phyloP scores from a whole-genome alignment of 2,329 filamentous ascomycete genomes.

The Stylonectria norvegica region DNA sequence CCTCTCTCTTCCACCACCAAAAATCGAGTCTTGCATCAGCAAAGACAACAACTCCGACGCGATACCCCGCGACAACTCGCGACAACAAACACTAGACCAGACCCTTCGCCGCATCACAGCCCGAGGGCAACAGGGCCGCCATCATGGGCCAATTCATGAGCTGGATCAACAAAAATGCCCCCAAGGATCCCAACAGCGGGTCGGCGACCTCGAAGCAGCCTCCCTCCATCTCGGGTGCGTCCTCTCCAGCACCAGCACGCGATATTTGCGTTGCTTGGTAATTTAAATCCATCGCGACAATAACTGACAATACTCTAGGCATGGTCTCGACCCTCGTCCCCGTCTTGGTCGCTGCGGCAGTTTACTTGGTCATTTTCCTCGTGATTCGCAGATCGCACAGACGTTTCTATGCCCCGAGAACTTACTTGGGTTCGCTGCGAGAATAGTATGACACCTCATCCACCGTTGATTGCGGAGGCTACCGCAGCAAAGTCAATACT shows the following conservation, averaged over 20 bases:
- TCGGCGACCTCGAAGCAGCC: slow-evolving; percentile 26
- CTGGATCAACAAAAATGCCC: slow-evolving; percentile 35
- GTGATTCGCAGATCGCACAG: slow-evolving; percentile 42
- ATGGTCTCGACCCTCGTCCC: slow-evolving; percentile 53
- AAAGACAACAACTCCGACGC: no score
- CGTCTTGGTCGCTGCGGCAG: slow-evolving; percentile 44
- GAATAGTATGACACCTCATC: slow-evolving; percentile 41
- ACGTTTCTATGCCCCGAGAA: slow-evolving; percentile 55
- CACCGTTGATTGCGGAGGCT: background rate
- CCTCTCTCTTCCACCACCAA: background rate
- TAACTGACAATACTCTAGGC: slow-evolving; percentile 22
- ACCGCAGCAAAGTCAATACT: no score
- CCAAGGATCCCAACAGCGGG: slow-evolving; percentile 21
- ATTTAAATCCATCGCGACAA: background rate
- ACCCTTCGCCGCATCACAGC: background rate
- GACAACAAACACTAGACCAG: background rate
- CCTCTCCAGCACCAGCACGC: background rate
- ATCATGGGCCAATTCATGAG: slow-evolving; percentile 38
- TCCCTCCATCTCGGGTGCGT: slow-evolving; percentile 34
- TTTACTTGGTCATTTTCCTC: slow-evolving; percentile 53
- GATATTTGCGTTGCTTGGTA: background rate
- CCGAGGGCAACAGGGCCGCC: slow-evolving; percentile 11
- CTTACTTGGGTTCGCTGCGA: slow-evolving; percentile 46
- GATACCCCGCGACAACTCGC: background rate
- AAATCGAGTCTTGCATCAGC: background rate